Percentiles rank a stretch among this genome's conserved stretches.
phyloP scores from a whole-genome alignment of 1,139 yeast species.

The Blastobotrys proliferans region DNA sequence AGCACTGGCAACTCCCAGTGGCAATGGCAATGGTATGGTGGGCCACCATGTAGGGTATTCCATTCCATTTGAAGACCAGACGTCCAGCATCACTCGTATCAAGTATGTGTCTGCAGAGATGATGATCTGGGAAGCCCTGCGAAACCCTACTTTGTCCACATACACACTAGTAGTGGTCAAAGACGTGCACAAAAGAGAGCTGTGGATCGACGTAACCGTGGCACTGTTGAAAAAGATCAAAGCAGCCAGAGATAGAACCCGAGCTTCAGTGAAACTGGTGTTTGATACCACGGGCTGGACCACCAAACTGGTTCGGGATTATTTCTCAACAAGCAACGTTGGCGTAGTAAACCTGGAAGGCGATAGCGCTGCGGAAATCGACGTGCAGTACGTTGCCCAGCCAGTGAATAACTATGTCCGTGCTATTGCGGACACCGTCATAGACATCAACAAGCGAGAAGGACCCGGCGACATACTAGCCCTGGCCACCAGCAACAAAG shows the following conservation, averaged over 20 bases:
- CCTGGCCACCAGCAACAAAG: slow-evolving; percentile 2
- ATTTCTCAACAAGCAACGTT: slow-evolving; percentile 42
- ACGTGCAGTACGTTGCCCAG: slow-evolving; percentile 60
- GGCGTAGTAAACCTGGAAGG: too few species aligned
- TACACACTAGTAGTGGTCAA: slow-evolving; percentile 78
- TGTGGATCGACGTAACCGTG: slow-evolving; percentile 70
- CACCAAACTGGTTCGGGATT: slow-evolving; percentile 47
- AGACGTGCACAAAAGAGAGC: slow-evolving; percentile 81
- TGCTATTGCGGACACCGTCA: slow-evolving; percentile 52
- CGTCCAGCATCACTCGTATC: slow-evolving; percentile 52
- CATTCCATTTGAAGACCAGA: slow-evolving; percentile 60
- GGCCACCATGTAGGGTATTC: slow-evolving; percentile 49
- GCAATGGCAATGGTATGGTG: neutral
- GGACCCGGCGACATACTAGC: slow-evolving; percentile 1
- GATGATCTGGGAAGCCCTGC: slow-evolving; percentile 62
- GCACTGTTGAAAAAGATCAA: slow-evolving; percentile 58
- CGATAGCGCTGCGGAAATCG: slow-evolving; percentile 53
- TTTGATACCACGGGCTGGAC: slow-evolving; percentile 24
- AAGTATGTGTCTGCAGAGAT: slow-evolving; percentile 80
- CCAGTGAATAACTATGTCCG: slow-evolving; percentile 78
- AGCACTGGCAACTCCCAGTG: neutral
- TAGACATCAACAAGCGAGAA: slow-evolving; percentile 2
- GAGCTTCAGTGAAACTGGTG: too few species aligned
- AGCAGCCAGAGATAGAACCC: slow-evolving; percentile 36
- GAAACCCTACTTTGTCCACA: slow-evolving; percentile 56